phyloP scores from a whole-genome alignment of 1,284 basidiomycete species.

The Ceratorhiza oryzae-sativae region DNA sequence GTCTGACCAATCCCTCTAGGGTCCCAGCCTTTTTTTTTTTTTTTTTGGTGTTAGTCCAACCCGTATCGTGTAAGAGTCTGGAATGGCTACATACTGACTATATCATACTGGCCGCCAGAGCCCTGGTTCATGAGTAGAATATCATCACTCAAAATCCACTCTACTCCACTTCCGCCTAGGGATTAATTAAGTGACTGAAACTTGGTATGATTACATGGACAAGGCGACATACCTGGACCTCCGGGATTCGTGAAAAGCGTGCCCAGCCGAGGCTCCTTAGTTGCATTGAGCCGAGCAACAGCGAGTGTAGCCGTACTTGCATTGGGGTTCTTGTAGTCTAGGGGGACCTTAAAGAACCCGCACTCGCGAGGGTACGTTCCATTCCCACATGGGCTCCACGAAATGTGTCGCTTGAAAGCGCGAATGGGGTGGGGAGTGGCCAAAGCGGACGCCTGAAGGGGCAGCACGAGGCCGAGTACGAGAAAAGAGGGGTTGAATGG shows the following conservation, averaged over 20 bases:
- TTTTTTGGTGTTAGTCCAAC: not conserved
- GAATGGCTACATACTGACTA: conserved; percentile 18
- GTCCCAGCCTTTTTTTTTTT: conserved; percentile 35
- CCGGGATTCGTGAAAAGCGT: conserved; percentile 39
- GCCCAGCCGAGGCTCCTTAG: conserved; percentile 15
- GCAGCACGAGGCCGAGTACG: not conserved
- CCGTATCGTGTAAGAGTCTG: not conserved
- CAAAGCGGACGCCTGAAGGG: not conserved
- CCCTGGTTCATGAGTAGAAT: not conserved
- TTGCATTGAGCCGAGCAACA: conserved; percentile 23
- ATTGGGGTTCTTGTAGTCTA: conserved; percentile 31
- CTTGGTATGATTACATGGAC: not conserved
- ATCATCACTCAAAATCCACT: conserved; percentile 15
- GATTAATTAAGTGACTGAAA: not conserved
- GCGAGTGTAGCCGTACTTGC: conserved; percentile 34
- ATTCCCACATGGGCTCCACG: conserved; percentile 22
- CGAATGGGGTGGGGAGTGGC: not conserved
- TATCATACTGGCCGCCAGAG: conserved; percentile 36
- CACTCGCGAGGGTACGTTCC: conserved; percentile 29
- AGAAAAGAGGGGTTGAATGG: not conserved
- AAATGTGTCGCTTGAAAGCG: not conserved
- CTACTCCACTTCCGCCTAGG: conserved; percentile 17
- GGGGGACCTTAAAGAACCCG: conserved; percentile 32
- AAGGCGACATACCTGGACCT: conserved; percentile 4
- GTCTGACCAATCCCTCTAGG: conserved; percentile 35